phyloP scores from a whole-genome alignment of 148 eudicot genomes.

The Chenopodium quinoa region DNA sequence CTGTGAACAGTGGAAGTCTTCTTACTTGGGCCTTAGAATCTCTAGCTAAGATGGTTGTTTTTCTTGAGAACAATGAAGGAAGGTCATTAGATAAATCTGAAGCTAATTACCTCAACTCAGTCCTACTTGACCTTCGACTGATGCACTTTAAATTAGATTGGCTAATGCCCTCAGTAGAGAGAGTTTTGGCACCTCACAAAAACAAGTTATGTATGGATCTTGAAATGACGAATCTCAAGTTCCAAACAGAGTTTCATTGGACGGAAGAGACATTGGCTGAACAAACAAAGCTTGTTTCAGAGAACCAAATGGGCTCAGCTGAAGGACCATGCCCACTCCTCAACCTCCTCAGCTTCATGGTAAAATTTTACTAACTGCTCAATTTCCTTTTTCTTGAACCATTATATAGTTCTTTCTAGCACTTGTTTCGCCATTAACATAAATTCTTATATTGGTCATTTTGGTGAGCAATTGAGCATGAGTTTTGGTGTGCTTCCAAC shows the following conservation, averaged over 20 bases:
- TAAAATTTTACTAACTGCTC: background rate
- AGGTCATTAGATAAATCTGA: conserved; percentile 1
- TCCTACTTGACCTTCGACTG: conserved; percentile 1
- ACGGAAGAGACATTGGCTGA: background rate
- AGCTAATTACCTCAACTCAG: background rate
- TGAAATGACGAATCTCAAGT: background rate
- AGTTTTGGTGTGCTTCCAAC: too few species aligned
- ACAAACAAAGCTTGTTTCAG: background rate
- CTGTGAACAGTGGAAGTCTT: background rate
- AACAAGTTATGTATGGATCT: background rate
- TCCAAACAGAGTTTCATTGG: background rate
- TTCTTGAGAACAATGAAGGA: conserved; percentile 12
- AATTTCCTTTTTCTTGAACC: too few species aligned
- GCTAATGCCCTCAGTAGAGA: conserved; percentile 4
- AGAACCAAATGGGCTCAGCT: background rate
- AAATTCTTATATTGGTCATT: too few species aligned
- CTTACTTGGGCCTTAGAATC: conserved; percentile 24
- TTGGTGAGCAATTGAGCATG: too few species aligned
- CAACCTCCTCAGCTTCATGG: background rate
- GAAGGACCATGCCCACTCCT: background rate
- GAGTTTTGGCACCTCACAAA: conserved; percentile 5
- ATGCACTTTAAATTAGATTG: conserved; percentile 12
- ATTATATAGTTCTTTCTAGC: too few species aligned
- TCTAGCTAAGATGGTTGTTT: conserved; percentile 13
- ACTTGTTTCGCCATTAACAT: too few species aligned